Base-by-base conservation (phyloP, 345 rosid genomes). In the Eucalyptus brandiana region DNA sequence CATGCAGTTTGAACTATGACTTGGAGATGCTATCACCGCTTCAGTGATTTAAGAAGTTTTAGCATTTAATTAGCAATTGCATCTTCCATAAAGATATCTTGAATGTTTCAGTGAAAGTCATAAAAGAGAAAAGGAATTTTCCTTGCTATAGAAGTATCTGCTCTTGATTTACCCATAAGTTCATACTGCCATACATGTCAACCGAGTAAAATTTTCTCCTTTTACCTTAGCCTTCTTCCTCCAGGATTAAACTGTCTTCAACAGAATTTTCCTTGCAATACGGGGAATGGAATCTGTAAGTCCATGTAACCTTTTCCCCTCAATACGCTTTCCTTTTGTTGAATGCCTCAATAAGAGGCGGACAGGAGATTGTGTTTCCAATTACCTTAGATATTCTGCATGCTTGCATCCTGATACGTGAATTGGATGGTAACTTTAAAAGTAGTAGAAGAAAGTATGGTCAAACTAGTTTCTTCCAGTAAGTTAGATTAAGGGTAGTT, bases 221-320 rank as follows among this genome's bases (percentile, higher is more conserved):
- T 87, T 90, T 90, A 87, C 89, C 89, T 86, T 88, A 93, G 96
- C 56, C 87, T 87, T 90, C 89, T 91, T 89, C 91, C 94, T 15
- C 88, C 92, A 3, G 96, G 98, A 48, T 91, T 97, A 88, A 88
- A 90, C 86, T 97, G 98, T 90, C 96, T 97, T 88, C 98, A 97
- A 87, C 91, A 87, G 62, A 88, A 91, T 86, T 96, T 96, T 90
- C 95, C 91, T 47, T 96, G 98, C 93, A 89, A 92, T 89, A 51
- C 92, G 93, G 96, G 91, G 58, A 6, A 87, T 92, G 94, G 96
- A 88, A 88, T 91, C 40, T 94, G 97, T 96, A 92, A 96, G 98
- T 91, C 11, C 44, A 34, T 19, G 44, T 34, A 34, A 28, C 12
- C 49, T 45, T 42, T 87, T 37, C 44, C 50, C 81, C 62, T 13